Base-by-base conservation (phyloP, 306 rosid genomes). In the Casuarina cunninghamiana region DNA sequence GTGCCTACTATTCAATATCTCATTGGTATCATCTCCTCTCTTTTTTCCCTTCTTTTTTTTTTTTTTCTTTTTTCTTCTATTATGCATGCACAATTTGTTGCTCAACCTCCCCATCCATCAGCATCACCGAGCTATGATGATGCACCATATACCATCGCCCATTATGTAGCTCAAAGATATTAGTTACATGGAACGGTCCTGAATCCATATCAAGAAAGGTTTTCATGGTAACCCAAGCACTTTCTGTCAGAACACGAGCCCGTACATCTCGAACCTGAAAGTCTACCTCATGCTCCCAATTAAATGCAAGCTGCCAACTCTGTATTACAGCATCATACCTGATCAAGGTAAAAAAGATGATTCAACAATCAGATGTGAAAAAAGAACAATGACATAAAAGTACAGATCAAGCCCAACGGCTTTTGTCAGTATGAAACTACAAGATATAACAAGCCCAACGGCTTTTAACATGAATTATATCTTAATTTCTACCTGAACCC, bases 181-280 rank as follows among this genome's bases (percentile, higher is more conserved):
- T 93, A 54, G 98, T 88, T 76, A 87, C 88, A 53, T 84, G 86
- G 90, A 96, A 96, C 77, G 97, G 97, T 79, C 94, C 97, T 0
- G 90, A 80, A 65, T 93, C 97, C 80, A 96, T 78, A 83, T 93
- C 93, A 32, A 93, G 86, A 6, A 68, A 85, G 39, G 96, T 90
- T 88, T 85, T 95, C 99, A 95, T 93, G 72, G 93, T 88, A 78
- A 96, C 96, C 99, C 99, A 96, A 69, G 99, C 99, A 91, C 91
- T 87, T 73, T 93, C 98, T 21, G 96, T 55, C 77, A 91, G 86
- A 3, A 96, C 96, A 15, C 99, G 91, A 37, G 92, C 91, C 51
- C 97, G 90, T 39, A 91, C 96, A 55, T 96, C 98, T 60, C 96
- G 90, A 71, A 96, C 87, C 85, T 96, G 97, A 82, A 89, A 87